Evolutionary conservation across 352 stramenopile species (phyloP), one percentile per base, ranked within the genome.

Genomic region (Pythium brachiatum): DNA sequence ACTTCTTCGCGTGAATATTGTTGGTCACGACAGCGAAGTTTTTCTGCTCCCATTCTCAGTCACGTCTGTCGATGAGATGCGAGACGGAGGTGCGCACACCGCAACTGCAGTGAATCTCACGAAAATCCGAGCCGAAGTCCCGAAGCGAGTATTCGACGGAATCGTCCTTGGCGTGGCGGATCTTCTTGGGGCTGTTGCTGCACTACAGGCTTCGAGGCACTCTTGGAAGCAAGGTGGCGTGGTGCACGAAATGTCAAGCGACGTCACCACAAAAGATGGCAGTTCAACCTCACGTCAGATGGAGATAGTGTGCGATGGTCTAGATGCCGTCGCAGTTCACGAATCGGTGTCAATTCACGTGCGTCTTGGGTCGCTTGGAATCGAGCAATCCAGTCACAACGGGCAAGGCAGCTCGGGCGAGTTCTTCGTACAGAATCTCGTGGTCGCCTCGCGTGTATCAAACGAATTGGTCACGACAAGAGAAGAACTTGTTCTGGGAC

Each of bases 401-500:
- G 56, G 60, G 11, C 60, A 20, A 12, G 38, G 26, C 23, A 20
- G 12, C 15, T 59, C 54, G 7, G 82, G 83, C 0, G 70, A 43
- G 34, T 79, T 84, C 27, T 81, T 64, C 8, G 23, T 93, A 53
- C 79, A 93, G 44, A 92, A 89, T 54, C 26, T 89, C 13, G 82
- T 79, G 0, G 65, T 84, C 11, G 86, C 78, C 54, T 75, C 76
- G 36, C 54, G 38, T 34, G 43, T 48, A 5, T 31, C 39, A 2
- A 20, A 59, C 15, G n/a, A 3, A 18, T n/a, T 6, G 7, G 38
- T 2, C 13, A 58, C 21, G 32, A 25, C 31, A 47, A 60, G 18
- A 62, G 86, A 94, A 78, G 70, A 88, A 64, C 74, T 93, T 16
- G 59, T 94, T 1, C 81, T 92, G 66, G 86, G 81, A 15, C 77